Percentiles rank a stretch among this genome's conserved stretches.
Conservation (phyloP, 306 rosid genomes). For the Alnus rubra region DNA sequence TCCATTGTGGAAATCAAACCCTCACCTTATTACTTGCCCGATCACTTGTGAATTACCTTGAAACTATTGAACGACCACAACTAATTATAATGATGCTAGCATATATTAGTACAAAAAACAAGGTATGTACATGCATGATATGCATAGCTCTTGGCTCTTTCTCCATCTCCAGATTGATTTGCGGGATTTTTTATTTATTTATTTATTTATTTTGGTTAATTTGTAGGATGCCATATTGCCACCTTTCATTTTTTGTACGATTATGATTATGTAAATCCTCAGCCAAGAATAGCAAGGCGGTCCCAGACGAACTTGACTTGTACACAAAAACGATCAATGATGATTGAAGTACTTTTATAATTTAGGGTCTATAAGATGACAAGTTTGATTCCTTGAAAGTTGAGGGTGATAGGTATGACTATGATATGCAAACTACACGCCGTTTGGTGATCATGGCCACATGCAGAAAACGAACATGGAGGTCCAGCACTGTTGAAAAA, state of each 20-base stretch:
- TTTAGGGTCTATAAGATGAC: not conserved
- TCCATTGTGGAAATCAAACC: no score
- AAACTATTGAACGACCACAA: no score
- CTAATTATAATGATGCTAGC: no score
- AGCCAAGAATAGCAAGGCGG: conserved; percentile 5
- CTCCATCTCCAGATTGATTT: not conserved
- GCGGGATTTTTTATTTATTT: not conserved
- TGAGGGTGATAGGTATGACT: not conserved
- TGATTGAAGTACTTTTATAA: not conserved
- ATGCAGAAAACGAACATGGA: not conserved
- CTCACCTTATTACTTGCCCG: no score
- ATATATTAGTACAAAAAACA: not conserved
- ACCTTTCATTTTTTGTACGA: conserved; percentile 3
- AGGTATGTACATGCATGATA: not conserved
- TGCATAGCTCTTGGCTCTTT: not conserved
- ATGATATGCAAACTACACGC: conserved; percentile 28
- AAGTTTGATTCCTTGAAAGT: conserved; percentile 16
- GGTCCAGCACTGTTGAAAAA: not conserved
- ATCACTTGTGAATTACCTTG: no score
- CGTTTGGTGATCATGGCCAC: conserved; percentile 23
- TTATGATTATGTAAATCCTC: not conserved
- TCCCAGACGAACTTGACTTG: conserved; percentile 25
- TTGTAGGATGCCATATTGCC: conserved; percentile 4
- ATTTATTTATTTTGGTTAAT: not conserved
- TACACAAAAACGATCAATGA: conserved; percentile 21